phyloP scores from a whole-genome alignment of 495 filamentous ascomycete species.

The Elasticomyces elasticus region DNA sequence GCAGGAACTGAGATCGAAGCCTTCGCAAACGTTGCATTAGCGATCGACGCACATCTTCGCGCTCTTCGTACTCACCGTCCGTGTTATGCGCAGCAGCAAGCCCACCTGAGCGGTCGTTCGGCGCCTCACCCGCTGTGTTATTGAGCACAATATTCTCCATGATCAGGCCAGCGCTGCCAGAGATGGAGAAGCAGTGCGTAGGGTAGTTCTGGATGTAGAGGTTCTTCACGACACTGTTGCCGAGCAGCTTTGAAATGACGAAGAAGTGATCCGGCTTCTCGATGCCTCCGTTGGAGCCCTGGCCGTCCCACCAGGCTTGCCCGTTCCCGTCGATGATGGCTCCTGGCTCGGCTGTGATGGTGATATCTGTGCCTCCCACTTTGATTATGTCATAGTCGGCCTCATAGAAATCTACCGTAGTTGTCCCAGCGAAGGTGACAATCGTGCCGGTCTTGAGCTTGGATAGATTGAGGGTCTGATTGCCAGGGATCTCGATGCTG shows the following conservation, averaged over 20 bases:
- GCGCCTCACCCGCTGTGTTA: constrained; percentile 34
- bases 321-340: constrained; percentile 40
- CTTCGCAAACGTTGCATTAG: too few species aligned
- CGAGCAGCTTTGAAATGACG: constrained; percentile 37
- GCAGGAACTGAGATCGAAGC: constrained; percentile 48
- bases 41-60: too few species aligned
- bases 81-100: constrained; percentile 50
- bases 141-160: constrained; percentile 52
- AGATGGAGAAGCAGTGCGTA: constrained; percentile 51
- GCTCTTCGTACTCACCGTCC: too few species aligned
- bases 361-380: constrained; percentile 38
- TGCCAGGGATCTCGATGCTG: constrained; percentile 39
- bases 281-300: constrained; percentile 46
- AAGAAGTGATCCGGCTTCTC: constrained; percentile 51
- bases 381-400: constrained; percentile 42
- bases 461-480: constrained; percentile 40
- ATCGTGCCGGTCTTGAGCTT: constrained; percentile 36
- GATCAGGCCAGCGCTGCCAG: constrained; percentile 42
- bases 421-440: constrained; percentile 43
- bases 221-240: constrained; percentile 33
- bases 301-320: constrained; percentile 43
- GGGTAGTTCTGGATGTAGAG: constrained; percentile 49
- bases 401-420: constrained; percentile 44
- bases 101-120: constrained; percentile 31
- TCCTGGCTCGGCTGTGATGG: constrained; percentile 34